Conservation (phyloP, 2,329 filamentous ascomycete species). For the Thermothelomyces thermophilus region DNA sequence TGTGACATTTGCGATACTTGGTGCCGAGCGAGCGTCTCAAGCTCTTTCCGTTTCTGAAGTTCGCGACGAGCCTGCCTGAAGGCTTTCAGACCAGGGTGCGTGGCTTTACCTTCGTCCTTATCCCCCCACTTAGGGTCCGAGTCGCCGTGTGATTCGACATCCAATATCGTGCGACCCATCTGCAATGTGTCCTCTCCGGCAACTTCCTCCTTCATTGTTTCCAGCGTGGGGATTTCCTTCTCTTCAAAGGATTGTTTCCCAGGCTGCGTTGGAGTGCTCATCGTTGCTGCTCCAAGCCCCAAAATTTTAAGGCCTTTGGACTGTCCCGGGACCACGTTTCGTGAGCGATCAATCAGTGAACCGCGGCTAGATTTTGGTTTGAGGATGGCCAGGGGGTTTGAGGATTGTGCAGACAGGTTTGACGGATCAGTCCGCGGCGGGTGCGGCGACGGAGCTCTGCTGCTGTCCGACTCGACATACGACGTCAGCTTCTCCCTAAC, state of each 20-base stretch:
- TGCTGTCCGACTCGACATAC: slow-evolving; percentile 57
- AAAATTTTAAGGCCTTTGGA: slow-evolving; percentile 57
- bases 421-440: slow-evolving; percentile 31
- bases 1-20: slow-evolving; percentile 23
- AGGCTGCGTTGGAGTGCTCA: slow-evolving; percentile 36
- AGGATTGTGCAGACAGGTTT: slow-evolving; percentile 22
- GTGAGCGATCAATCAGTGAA: slow-evolving; percentile 48
- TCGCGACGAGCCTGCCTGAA: slow-evolving; percentile 54
- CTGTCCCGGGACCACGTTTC: slow-evolving; percentile 35
- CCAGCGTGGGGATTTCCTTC: slow-evolving; percentile 22
- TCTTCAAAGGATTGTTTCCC: slow-evolving; percentile 34
- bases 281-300: slow-evolving; percentile 43
- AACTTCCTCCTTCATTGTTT: slow-evolving; percentile 27
- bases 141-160: slow-evolving; percentile 16
- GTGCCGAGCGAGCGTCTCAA: slow-evolving; percentile 42
- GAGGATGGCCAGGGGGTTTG: slow-evolving; percentile 45
- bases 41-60: slow-evolving; percentile 49
- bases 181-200: slow-evolving; percentile 6
- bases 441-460: slow-evolving; percentile 38
- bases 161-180: slow-evolving; percentile 3
- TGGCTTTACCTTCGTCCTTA: slow-evolving; percentile 31
- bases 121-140: slow-evolving; percentile 20
- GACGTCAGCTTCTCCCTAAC: slow-evolving; percentile 68
- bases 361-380: slow-evolving; percentile 61
- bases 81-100: slow-evolving; percentile 47